Conservation (phyloP, 257 asterid genomes). For the Plectranthus barbatus region DNA sequence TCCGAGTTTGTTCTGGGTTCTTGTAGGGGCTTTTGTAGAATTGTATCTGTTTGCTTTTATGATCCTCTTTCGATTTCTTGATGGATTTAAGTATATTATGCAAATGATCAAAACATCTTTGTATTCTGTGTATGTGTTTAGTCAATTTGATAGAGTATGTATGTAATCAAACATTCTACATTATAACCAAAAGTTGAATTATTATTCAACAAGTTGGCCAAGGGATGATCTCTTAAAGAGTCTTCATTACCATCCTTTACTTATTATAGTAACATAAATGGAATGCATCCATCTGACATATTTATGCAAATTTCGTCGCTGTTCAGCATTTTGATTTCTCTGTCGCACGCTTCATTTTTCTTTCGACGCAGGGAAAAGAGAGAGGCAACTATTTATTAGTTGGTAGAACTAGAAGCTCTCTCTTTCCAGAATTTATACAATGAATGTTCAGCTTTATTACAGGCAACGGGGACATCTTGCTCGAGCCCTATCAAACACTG, state of each 20-base stretch:
- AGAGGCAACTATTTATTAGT: no score
- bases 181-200: not conserved
- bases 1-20: not conserved
- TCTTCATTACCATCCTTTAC: not conserved
- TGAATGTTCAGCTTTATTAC: constrained; percentile 7
- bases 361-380: not conserved
- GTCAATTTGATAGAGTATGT: not conserved
- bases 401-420: no score
- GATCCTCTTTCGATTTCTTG: not conserved
- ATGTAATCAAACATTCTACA: not conserved
- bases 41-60: not conserved
- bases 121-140: not conserved
- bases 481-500: not conserved
- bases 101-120: not conserved
- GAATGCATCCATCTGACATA: no score
- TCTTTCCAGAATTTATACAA: not conserved
- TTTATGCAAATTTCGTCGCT: no score
- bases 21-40: not conserved
- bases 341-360: not conserved
- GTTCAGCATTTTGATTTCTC: not conserved
- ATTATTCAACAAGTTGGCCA: not conserved
- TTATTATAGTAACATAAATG: not conserved
- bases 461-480: not conserved
- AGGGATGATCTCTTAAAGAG: not conserved
- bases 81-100: not conserved